Evolutionary conservation across 805 yeast species (phyloP).

Genomic region (Pichia sporocuriosa): DNA sequence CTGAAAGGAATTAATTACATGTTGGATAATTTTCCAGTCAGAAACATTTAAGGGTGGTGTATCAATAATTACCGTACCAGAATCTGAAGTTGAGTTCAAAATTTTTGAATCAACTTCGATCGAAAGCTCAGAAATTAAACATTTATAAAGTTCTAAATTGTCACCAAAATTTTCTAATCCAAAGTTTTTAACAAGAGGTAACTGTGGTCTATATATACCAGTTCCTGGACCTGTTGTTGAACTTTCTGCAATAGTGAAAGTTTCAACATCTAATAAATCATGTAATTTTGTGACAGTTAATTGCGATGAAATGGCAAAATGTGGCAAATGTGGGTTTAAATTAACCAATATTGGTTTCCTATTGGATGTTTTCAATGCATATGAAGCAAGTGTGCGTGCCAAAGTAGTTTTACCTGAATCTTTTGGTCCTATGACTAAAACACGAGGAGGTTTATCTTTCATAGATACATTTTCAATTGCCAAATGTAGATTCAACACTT

Average conservation of each 20-base stretch:
- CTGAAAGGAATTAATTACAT: conserved; percentile 52
- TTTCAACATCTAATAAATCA: conserved; percentile 71
- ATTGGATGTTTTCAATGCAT: conserved; percentile 56
- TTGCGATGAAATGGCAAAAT: conserved; percentile 65
- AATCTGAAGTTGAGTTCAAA: conserved; percentile 6
- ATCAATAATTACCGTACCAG: conserved; percentile 58
- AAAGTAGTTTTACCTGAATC: conserved; percentile 77
- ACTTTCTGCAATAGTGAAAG: conserved; percentile 67
- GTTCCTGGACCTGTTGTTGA: conserved; percentile 75
- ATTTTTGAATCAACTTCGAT: conserved; percentile 10
- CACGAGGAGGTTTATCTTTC: conserved; percentile 37
- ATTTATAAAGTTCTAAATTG: conserved; percentile 50
- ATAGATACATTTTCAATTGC: conserved; percentile 52
- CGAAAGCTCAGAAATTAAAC: conserved; percentile 25
- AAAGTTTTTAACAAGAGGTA: conserved; percentile 76
- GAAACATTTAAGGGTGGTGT: conserved; percentile 58
- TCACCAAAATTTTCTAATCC: conserved; percentile 60
- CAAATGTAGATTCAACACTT: conserved; percentile 66
- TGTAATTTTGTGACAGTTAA: conserved; percentile 78
- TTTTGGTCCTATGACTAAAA: conserved; percentile 65
- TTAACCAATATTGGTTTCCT: conserved; percentile 67
- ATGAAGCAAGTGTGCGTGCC: conserved; percentile 60
- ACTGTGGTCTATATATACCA: conserved; percentile 73
- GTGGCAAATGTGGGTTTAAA: conserved; percentile 59
- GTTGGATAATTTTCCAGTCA: conserved; percentile 46